phyloP scores from a whole-genome alignment of 495 filamentous ascomycete genomes.

The Daldinia loculata region DNA sequence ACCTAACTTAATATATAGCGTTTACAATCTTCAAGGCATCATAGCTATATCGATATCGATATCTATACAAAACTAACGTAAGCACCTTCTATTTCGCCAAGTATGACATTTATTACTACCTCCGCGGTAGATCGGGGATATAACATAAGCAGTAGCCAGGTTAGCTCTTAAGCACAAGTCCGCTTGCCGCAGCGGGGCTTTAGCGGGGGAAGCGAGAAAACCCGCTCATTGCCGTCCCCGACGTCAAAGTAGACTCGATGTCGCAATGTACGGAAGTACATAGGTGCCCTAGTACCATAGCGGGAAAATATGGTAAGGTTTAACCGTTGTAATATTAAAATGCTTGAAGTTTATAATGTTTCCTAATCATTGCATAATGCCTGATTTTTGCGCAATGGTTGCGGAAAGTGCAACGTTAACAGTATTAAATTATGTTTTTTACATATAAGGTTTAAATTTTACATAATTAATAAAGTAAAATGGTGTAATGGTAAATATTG shows the following conservation, averaged over 20 bases:
- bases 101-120: neutral
- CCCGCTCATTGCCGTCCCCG: conserved; percentile 2
- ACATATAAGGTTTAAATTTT: no score
- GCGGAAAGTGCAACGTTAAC: no score
- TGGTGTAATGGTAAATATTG: no score
- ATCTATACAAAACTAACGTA: neutral
- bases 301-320: no score
- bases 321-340: no score
- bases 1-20: neutral
- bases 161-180: neutral
- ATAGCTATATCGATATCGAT: neutral
- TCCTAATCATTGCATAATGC: no score
- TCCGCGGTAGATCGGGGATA: neutral
- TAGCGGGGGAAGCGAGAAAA: neutral
- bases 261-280: neutral
- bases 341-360: no score
- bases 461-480: no score
- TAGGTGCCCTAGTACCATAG: neutral
- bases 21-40: neutral
- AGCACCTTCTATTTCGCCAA: conserved; percentile 3
- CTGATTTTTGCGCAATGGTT: no score
- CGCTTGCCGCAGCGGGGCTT: neutral
- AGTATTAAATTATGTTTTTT: no score
- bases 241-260: neutral
- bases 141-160: conserved; percentile 1